phyloP scores from a whole-genome alignment of 768 basidiomycete genomes.

The Pholiota microspora region DNA sequence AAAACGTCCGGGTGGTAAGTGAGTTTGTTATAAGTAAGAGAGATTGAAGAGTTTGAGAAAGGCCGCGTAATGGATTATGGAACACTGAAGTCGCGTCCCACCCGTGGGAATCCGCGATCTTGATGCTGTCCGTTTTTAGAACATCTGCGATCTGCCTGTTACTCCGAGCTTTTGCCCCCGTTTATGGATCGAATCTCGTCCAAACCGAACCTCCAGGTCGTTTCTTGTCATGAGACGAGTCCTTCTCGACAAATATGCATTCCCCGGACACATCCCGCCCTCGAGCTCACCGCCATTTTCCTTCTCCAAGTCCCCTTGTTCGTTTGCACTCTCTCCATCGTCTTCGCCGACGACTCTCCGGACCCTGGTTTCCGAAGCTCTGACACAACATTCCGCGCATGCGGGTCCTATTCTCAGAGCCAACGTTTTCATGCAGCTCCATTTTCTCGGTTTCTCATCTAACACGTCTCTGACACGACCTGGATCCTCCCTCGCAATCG shows the following conservation, averaged over 20 bases:
- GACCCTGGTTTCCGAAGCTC: conserved; percentile 19
- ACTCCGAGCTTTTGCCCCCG: conserved; percentile 39
- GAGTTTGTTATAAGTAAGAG: conserved; percentile 26
- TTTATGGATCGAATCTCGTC: conserved; percentile 13
- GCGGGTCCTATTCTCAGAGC: conserved; percentile 16
- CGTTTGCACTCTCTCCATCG: conserved; percentile 14
- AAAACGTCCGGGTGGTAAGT: conserved; percentile 21
- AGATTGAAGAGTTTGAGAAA: conserved; percentile 25
- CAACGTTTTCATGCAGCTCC: conserved; percentile 9
- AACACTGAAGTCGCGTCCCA: conserved; percentile 34
- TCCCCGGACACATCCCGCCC: background rate
- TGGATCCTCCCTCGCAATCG: background rate
- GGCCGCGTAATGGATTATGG: conserved; percentile 45
- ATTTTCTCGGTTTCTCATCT: conserved; percentile 1
- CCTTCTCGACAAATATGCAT: background rate
- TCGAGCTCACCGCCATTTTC: background rate
- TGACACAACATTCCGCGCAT: conserved; percentile 14
- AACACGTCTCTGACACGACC: conserved; percentile 8
- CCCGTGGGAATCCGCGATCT: conserved; percentile 34
- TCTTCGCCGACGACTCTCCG: conserved; percentile 41
- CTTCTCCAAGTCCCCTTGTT: conserved; percentile 1
- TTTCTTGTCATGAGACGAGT: conserved; percentile 23
- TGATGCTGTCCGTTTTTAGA: conserved; percentile 15
- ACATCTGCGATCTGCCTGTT: conserved; percentile 20
- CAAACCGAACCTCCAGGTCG: conserved; percentile 28